These are phyloP conservation scores for Plenodomus lindquistii DNA, from an alignment of 2,329 filamentous ascomycete species.

Conservation along the genomic window DNA sequence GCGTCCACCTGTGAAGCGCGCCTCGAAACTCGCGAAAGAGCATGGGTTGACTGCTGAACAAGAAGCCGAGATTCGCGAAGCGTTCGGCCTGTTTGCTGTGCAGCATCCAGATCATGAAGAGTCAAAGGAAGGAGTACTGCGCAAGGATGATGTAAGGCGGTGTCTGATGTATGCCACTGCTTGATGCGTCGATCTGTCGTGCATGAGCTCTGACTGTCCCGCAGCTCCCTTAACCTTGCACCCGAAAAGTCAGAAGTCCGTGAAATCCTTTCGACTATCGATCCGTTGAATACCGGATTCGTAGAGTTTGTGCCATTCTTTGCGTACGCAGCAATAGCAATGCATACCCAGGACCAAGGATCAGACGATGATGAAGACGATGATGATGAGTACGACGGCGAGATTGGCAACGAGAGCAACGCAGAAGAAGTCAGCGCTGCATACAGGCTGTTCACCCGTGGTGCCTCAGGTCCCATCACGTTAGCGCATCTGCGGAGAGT, in stretches of 20 bases:
- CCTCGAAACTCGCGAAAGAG: constrained; percentile 89
- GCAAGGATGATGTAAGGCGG: constrained; percentile 51
- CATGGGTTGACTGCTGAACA: constrained; percentile 82
- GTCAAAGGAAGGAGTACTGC: constrained; percentile 61
- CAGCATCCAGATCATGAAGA: constrained; percentile 61
- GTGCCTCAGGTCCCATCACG: constrained; percentile 68
- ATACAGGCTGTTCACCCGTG: constrained; percentile 75
- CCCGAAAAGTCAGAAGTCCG: constrained; percentile 68
- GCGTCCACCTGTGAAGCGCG: constrained; percentile 51
- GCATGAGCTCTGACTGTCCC: constrained; percentile 4
- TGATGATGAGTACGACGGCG: constrained; percentile 24
- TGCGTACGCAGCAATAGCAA: constrained; percentile 83
- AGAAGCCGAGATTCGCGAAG: constrained; percentile 88
- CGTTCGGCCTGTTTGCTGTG: constrained; percentile 75
- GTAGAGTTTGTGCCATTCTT: constrained; percentile 82
- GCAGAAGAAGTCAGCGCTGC: constrained; percentile 78
- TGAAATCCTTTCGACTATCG: constrained; percentile 78
- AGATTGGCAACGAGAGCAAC: constrained; percentile 26
- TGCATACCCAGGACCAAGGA: constrained; percentile 56
- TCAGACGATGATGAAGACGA: constrained; percentile 48
- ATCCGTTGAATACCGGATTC: constrained; percentile 78
- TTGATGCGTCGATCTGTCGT: constrained; percentile 1
- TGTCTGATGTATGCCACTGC: constrained; percentile 54
- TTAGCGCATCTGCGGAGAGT: constrained; percentile 77
- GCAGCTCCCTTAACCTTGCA: constrained; percentile 78